phyloP scores from a whole-genome alignment of 495 filamentous ascomycete species.

The Talaromyces borbonicus region DNA sequence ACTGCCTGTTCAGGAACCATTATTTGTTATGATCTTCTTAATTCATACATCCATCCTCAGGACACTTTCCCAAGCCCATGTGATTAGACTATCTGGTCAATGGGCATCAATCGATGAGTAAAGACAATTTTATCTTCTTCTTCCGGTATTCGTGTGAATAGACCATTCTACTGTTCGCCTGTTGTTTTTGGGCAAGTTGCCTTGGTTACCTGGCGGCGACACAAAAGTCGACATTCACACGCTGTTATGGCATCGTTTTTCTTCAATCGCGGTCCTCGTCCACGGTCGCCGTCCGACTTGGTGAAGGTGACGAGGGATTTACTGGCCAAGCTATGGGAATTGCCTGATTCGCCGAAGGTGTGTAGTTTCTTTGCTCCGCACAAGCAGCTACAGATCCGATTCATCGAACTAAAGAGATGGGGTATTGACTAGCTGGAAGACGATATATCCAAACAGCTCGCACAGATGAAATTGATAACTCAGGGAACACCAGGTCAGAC shows the following conservation, averaged over 20 bases:
- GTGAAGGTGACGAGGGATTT: slow-evolving; percentile 49
- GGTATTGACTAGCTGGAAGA: slow-evolving; percentile 48
- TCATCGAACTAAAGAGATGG: not conserved
- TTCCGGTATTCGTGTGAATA: too few relatives aligned
- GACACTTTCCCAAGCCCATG: too few relatives aligned
- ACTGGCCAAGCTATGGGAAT: slow-evolving; percentile 37
- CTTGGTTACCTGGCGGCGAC: too few relatives aligned
- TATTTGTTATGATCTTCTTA: not conserved
- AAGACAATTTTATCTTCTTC: too few relatives aligned
- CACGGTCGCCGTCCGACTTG: slow-evolving; percentile 45
- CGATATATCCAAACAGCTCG: slow-evolving; percentile 64
- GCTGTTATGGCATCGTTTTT: slow-evolving; percentile 81
- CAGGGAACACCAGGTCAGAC: slow-evolving; percentile 70
- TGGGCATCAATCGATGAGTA: too few relatives aligned
- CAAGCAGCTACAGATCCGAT: slow-evolving; percentile 11
- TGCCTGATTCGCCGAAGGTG: slow-evolving; percentile 33
- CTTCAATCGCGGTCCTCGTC: slow-evolving; percentile 55
- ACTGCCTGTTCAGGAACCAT: slow-evolving; percentile 8
- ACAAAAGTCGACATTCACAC: too few relatives aligned
- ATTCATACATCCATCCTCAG: not conserved
- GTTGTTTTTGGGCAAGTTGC: too few relatives aligned
- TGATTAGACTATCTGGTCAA: too few relatives aligned
- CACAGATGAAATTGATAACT: slow-evolving; percentile 73
- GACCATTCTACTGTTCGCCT: too few relatives aligned
- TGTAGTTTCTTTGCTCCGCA: slow-evolving; percentile 19